A percentile compares a stretch with the other conserved stretches of the same genome.
phyloP scores from a whole-genome alignment of 306 rosid genomes.

The Trifolium subterraneum region DNA sequence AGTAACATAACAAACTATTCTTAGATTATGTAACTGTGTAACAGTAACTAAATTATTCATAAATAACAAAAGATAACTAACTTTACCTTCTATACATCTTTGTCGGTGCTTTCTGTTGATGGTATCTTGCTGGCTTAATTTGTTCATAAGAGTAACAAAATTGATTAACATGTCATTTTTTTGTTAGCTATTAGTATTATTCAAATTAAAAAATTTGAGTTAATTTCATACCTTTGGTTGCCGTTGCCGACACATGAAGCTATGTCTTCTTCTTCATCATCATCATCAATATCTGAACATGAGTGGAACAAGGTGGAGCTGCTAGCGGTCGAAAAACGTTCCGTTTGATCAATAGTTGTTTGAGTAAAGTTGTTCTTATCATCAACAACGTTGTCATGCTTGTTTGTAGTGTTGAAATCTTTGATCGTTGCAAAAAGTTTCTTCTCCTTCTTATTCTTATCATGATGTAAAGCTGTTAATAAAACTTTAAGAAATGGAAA shows the following conservation, averaged over 20 bases:
- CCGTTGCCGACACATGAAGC: constrained; percentile 40
- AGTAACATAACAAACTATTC: constrained; percentile 8
- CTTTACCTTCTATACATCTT: constrained; percentile 45
- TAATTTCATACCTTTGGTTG: constrained; percentile 56
- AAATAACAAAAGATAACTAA: not conserved
- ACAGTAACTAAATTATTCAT: no score
- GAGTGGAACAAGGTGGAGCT: constrained; percentile 58
- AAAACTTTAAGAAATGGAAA: constrained; percentile 49
- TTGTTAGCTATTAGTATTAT: not conserved
- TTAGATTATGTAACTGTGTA: constrained; percentile 5
- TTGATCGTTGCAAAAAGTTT: constrained; percentile 50
- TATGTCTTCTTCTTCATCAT: constrained; percentile 36
- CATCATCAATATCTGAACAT: constrained; percentile 57
- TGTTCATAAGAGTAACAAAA: constrained; percentile 46
- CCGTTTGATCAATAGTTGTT: constrained; percentile 46
- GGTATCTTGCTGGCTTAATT: constrained; percentile 66
- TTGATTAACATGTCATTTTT: constrained; percentile 27
- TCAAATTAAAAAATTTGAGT: not conserved
- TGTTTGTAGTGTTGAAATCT: constrained; percentile 32
- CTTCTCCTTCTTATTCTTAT: not conserved
- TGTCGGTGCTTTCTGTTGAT: constrained; percentile 42
- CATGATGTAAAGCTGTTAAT: constrained; percentile 47
- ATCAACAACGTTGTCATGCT: constrained; percentile 26
- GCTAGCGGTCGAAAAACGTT: constrained; percentile 61
- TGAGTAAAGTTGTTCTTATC: constrained; percentile 15